A percentile compares a stretch with the other conserved stretches of the same genome.
Conservation (phyloP, 2,329 filamentous ascomycete species). For the Cladosporium sp. region DNA sequence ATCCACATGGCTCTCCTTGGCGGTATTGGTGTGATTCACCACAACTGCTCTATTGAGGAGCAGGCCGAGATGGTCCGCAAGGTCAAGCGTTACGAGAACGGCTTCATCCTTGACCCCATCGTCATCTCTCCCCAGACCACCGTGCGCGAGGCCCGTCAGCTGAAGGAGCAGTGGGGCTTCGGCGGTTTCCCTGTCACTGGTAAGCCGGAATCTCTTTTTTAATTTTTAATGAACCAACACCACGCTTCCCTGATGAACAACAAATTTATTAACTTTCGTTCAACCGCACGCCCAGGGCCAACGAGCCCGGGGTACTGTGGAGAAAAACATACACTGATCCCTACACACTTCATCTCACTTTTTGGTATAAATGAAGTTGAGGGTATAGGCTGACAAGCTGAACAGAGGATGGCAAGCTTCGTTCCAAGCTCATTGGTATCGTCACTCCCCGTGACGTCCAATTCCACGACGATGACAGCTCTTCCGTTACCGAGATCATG, state of each 20-base stretch:
- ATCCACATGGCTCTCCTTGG: conserved; percentile 93
- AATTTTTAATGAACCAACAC: conserved; percentile 7
- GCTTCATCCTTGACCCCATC: conserved; percentile 94
- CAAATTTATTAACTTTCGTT: conserved; percentile 99
- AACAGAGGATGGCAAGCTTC: conserved; percentile 84
- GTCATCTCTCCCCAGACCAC: conserved; percentile 86
- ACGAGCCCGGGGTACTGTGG: conserved; percentile 37
- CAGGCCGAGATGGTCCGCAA: conserved; percentile 99
- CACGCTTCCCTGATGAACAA: conserved; percentile 69
- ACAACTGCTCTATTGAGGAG: conserved; percentile 97
- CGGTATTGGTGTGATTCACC: conserved; percentile 92
- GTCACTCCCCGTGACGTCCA: conserved; percentile 98
- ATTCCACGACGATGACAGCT: conserved; percentile 76
- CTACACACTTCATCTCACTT: background rate
- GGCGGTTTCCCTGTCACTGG: conserved; percentile 98
- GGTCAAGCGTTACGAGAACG: conserved; percentile 99
- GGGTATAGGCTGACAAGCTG: conserved; percentile 19
- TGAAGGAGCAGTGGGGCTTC: conserved; percentile 98
- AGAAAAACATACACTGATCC: conserved; percentile 31
- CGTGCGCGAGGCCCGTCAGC: conserved; percentile 82
- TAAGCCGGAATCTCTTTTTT: conserved; percentile 55
- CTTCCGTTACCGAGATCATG: conserved; percentile 87
- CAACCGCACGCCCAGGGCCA: conserved; percentile 78
- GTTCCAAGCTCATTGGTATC: conserved; percentile 94
- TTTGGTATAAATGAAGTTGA: background rate